These are phyloP conservation scores for Monascus purpureus DNA, from an alignment of 495 filamentous ascomycete species.

Conservation along the genomic window DNA sequence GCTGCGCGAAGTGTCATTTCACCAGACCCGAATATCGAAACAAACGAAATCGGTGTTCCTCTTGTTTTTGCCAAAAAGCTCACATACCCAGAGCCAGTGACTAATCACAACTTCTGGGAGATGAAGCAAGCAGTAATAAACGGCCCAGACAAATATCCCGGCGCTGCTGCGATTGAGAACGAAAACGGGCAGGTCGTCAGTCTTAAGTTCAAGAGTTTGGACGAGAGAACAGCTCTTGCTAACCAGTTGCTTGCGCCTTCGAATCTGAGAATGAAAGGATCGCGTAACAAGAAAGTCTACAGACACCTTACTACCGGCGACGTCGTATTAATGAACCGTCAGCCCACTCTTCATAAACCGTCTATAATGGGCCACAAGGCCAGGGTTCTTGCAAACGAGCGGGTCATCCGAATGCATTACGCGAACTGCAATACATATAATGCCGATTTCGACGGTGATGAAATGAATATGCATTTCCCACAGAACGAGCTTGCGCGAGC, in stretches of 20 bases:
- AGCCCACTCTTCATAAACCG: conserved; percentile 99
- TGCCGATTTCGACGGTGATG: conserved; percentile 99
- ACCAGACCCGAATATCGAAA: conserved; percentile 96
- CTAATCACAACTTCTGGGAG: conserved; percentile 90
- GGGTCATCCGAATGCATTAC: conserved; percentile 98
- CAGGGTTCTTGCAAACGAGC: conserved; percentile 81
- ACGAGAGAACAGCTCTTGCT: conserved; percentile 73
- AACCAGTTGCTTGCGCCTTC: conserved; percentile 90
- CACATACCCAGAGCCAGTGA: conserved; percentile 95
- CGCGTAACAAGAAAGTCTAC: conserved; percentile 90
- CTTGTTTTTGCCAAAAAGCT: conserved; percentile 92
- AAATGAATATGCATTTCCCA: conserved; percentile 99
- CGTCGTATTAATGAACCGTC: conserved; percentile 96
- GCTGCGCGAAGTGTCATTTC: conserved; percentile 97
- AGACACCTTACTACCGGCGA: conserved; percentile 93
- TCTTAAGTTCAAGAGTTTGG: conserved; percentile 67
- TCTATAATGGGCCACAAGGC: conserved; percentile 98
- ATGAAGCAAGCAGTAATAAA: conserved; percentile 95
- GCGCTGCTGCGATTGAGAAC: conserved; percentile 86
- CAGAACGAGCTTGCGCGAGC: conserved; percentile 90
- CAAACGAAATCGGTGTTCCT: conserved; percentile 95
- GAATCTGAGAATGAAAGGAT: conserved; percentile 54
- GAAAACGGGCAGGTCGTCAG: conserved; percentile 87
- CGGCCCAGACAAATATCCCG: conserved; percentile 85
- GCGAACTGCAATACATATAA: conserved; percentile 99